phyloP scores from a whole-genome alignment of 768 basidiomycete species.

The Boletus sensibilis region DNA sequence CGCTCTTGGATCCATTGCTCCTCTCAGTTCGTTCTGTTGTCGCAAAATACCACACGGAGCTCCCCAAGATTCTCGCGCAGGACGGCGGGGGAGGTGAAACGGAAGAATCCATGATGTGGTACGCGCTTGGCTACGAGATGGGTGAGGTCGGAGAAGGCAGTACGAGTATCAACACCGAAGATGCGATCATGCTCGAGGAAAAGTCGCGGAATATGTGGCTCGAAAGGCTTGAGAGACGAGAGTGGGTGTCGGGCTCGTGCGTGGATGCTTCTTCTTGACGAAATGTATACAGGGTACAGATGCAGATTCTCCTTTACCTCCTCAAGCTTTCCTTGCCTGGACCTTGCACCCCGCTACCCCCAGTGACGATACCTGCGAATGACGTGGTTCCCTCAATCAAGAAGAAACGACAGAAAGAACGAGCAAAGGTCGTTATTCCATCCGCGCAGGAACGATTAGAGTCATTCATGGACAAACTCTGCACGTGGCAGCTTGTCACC shows the following conservation, averaged over 20 bases:
- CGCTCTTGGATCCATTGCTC: constrained; percentile 58
- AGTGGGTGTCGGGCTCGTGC: constrained; percentile 40
- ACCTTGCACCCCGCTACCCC: constrained; percentile 31
- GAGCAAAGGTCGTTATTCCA: constrained; percentile 23
- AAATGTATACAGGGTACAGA: constrained; percentile 52
- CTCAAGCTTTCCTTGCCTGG: constrained; percentile 64
- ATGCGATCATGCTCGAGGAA: constrained; percentile 41
- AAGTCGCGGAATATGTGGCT: constrained; percentile 58
- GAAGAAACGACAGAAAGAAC: constrained; percentile 32
- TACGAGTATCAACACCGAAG: constrained; percentile 18
- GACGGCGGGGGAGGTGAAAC: constrained; percentile 60
- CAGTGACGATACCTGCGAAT: constrained; percentile 24
- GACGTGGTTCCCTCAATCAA: constrained; percentile 29
- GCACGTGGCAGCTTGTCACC: constrained; percentile 66
- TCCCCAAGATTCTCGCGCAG: constrained; percentile 56
- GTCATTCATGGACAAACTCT: constrained; percentile 75
- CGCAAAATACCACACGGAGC: constrained; percentile 64
- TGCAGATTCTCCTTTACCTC: constrained; percentile 72
- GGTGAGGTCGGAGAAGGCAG: constrained; percentile 34
- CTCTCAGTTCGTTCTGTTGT: constrained; percentile 53
- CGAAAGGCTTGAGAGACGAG: constrained; percentile 65
- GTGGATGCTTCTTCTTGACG: constrained; percentile 5
- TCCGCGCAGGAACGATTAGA: constrained; percentile 56
- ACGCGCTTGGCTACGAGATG: constrained; percentile 57
- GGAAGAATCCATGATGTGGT: constrained; percentile 81